A percentile compares a stretch with the other conserved stretches of the same genome.
Evolutionary conservation across 2,329 filamentous ascomycete genomes (phyloP).

Genomic region (Colletotrichum sp.): DNA sequence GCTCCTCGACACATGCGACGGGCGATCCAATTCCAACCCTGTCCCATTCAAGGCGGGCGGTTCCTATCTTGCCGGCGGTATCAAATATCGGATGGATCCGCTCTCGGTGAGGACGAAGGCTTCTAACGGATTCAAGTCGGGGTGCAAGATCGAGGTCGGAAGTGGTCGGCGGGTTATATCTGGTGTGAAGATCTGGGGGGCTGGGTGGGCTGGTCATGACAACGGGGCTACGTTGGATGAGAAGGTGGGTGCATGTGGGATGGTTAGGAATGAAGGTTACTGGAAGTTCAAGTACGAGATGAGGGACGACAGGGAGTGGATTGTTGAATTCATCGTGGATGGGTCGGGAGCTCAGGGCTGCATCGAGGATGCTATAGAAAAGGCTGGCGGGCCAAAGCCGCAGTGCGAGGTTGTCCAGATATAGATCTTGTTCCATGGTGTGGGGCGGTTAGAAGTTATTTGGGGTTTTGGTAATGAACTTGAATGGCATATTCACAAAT

Average conservation of each 20-base stretch:
- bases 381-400: neutral
- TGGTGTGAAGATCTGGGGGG: neutral
- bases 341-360: neutral
- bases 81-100: neutral
- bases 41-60: neutral
- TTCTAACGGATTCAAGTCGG: neutral
- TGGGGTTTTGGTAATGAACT: neutral
- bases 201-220: neutral
- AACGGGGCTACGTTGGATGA: neutral
- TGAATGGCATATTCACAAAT: neutral
- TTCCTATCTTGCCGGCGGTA: neutral
- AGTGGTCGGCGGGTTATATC: neutral
- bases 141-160: neutral
- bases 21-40: neutral
- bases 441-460: fast-evolving
- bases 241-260: neutral
- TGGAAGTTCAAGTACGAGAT: neutral
- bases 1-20: neutral
- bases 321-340: neutral
- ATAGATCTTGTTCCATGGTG: neutral
- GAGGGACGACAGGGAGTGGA: neutral
- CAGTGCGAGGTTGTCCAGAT: neutral
- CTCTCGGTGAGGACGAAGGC: neutral
- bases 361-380: neutral
- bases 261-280: neutral